A percentile compares a stretch with the other conserved stretches of the same genome.
Conservation (phyloP, 2,329 filamentous ascomycete species). For the Ciborinia camelliae region DNA sequence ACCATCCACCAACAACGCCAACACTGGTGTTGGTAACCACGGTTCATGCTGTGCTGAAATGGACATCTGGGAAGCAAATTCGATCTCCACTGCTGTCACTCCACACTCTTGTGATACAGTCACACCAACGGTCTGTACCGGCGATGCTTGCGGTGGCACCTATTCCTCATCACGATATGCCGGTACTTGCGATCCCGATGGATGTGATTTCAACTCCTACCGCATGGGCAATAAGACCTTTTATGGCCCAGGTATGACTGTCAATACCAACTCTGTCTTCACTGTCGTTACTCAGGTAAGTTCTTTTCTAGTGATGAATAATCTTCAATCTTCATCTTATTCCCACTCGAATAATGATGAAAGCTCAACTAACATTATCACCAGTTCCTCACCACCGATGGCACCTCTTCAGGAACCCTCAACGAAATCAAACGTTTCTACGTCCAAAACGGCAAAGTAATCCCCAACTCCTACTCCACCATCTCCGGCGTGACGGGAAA, state of each 20-base stretch:
- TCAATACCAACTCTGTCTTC: slow-evolving; percentile 51
- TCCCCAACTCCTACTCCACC: slow-evolving; percentile 48
- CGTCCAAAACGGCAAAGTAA: slow-evolving; percentile 52
- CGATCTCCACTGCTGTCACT: slow-evolving; percentile 54
- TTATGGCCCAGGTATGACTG: slow-evolving; percentile 53
- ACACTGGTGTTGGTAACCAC: slow-evolving; percentile 50
- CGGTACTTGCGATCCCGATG: slow-evolving; percentile 57
- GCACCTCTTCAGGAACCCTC: slow-evolving; percentile 50
- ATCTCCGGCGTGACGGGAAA: slow-evolving; percentile 48
- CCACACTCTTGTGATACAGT: slow-evolving; percentile 52
- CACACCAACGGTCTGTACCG: slow-evolving; percentile 43
- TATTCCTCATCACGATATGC: slow-evolving; percentile 48
- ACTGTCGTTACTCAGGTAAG: slow-evolving; percentile 54
- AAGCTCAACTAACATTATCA: not conserved
- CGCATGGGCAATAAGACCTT: slow-evolving; percentile 54
- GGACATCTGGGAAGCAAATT: slow-evolving; percentile 66
- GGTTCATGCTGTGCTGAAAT: slow-evolving; percentile 67
- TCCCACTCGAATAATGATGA: not conserved
- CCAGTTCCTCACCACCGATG: slow-evolving; percentile 13
- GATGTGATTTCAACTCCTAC: slow-evolving; percentile 61
- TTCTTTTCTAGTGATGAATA: not conserved
- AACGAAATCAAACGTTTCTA: slow-evolving; percentile 55
- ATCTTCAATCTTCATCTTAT: not conserved
- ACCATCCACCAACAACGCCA: slow-evolving; percentile 45
- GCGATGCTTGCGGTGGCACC: slow-evolving; percentile 39